Percentiles rank a stretch among this genome's conserved stretches.
Evolutionary conservation across 148 eudicot genomes (phyloP).

Genomic region (Oxyria digyna): DNA sequence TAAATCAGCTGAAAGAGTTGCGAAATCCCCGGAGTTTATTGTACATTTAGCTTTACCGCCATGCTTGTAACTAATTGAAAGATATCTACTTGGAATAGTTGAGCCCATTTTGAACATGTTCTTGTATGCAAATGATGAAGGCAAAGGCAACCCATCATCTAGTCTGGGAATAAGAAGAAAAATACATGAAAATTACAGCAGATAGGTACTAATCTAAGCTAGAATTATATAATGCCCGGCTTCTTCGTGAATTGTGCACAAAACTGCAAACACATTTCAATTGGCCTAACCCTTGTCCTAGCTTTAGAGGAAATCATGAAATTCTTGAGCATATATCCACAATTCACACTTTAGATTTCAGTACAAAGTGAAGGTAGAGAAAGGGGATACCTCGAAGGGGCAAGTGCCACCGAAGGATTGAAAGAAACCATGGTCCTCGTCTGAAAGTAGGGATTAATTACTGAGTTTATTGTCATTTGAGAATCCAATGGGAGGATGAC

Average conservation of each 20-base stretch:
- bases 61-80: neutral
- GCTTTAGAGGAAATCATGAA: neutral
- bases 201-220: neutral
- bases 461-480: neutral
- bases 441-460: neutral
- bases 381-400: neutral
- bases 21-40: neutral
- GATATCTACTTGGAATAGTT: neutral
- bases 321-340: neutral
- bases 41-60: neutral
- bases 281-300: neutral
- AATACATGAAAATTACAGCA: neutral
- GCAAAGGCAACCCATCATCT: neutral
- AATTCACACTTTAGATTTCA: neutral
- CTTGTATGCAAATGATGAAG: neutral
- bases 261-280: too few relatives aligned
- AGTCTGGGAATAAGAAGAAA: neutral
- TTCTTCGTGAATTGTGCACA: neutral
- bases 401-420: neutral
- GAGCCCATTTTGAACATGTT: neutral
- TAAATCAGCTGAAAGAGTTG: constrained; percentile 5
- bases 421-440: neutral
- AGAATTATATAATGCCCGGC: neutral
- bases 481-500: neutral
- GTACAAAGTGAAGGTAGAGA: neutral